Conservation (phyloP, 2,329 filamentous ascomycete genomes). For the Ceratocystiopsis minuta region DNA sequence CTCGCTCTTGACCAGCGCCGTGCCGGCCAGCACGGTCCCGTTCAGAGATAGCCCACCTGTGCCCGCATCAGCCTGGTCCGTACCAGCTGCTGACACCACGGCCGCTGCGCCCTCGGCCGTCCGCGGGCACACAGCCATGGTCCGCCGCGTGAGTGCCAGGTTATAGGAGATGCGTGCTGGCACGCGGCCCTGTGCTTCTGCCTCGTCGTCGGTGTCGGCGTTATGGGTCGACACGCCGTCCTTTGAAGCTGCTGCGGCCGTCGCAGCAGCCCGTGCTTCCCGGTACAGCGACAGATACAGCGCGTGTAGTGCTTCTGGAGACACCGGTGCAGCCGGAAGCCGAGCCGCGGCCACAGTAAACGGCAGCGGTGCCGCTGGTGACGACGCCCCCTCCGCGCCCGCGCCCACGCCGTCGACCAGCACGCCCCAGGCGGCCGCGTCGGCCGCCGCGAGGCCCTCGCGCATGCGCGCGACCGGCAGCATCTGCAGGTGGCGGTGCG, state of each 20-base stretch:
- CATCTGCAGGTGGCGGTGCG: constrained; percentile 56
- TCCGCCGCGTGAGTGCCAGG: constrained; percentile 36
- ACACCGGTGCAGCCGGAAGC: not conserved
- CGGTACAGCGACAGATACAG: constrained; percentile 31
- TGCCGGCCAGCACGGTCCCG: constrained; percentile 45
- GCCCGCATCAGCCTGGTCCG: not conserved
- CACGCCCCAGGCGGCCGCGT: constrained; percentile 26
- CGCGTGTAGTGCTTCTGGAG: constrained; percentile 14
- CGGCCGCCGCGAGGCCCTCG: constrained; percentile 23
- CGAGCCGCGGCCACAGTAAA: constrained; percentile 5
- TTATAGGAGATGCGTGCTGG: constrained; percentile 44
- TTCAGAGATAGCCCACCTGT: constrained; percentile 32
- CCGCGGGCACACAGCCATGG: constrained; percentile 37
- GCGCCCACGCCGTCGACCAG: constrained; percentile 21
- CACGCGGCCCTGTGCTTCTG: constrained; percentile 15
- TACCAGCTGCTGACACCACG: not conserved
- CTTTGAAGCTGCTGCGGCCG: not conserved
- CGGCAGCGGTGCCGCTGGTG: no score
- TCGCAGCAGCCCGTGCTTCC: constrained; percentile 23
- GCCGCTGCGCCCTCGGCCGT: constrained; percentile 28
- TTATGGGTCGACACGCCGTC: not conserved
- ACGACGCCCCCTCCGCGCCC: not conserved
- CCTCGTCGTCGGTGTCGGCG: constrained; percentile 2
- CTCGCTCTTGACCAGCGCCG: constrained; percentile 41
- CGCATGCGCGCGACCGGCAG: constrained; percentile 47